Conservation (phyloP, 176 grass and related monocot genomes). For the Themeda triandra region DNA sequence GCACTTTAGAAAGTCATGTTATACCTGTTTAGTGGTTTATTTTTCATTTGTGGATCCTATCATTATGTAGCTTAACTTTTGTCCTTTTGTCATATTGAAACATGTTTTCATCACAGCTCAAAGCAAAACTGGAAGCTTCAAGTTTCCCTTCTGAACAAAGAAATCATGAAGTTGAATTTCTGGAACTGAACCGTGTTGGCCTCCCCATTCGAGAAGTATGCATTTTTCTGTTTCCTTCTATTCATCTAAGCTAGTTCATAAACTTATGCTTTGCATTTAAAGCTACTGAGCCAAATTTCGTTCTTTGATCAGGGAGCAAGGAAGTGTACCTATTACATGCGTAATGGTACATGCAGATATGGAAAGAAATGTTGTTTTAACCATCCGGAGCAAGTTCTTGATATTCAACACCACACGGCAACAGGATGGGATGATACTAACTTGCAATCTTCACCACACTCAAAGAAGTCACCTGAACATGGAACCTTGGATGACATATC, state of each 20-base stretch:
- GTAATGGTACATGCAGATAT: conserved; percentile 54
- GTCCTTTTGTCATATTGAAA: background rate
- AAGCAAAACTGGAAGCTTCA: conserved; percentile 19
- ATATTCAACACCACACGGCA: conserved; percentile 25
- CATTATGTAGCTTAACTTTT: background rate
- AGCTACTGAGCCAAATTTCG: conserved; percentile 6
- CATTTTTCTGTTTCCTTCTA: background rate
- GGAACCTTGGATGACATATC: conserved; percentile 13
- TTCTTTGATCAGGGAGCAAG: conserved; percentile 40
- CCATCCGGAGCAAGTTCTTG: conserved; percentile 53
- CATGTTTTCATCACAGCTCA: conserved; percentile 15
- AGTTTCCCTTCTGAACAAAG: conserved; percentile 25
- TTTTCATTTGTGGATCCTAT: background rate
- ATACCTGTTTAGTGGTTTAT: background rate
- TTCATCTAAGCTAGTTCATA: background rate
- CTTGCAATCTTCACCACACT: conserved; percentile 25
- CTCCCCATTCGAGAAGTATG: conserved; percentile 59
- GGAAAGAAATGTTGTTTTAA: conserved; percentile 55
- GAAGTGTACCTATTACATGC: conserved; percentile 51
- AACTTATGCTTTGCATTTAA: conserved; percentile 23
- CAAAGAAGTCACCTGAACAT: conserved; percentile 15
- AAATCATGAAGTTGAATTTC: conserved; percentile 25
- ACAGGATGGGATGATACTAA: conserved; percentile 41
- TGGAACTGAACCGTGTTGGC: conserved; percentile 44
- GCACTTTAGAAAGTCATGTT: background rate